These are phyloP conservation scores for Trypanosoma theileri DNA, from an alignment of 208 protist species.

Conservation along the genomic window DNA sequence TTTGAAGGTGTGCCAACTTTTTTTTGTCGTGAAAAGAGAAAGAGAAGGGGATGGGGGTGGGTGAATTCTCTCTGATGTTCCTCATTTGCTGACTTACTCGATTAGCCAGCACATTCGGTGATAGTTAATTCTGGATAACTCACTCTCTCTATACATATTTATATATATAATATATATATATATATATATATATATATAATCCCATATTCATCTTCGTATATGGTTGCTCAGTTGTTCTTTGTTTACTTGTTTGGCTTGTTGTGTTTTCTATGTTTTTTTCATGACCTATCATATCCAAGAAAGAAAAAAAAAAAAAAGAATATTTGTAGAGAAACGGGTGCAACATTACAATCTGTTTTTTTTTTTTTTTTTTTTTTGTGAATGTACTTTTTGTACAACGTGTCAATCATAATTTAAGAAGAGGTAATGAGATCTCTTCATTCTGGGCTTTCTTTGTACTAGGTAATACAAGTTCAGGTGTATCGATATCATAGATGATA, in stretches of 20 bases:
- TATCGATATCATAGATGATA: slow-evolving; percentile 87
- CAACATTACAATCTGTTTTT: background rate
- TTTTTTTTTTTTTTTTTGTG: slow-evolving; percentile 10
- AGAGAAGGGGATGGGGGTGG: too few relatives aligned
- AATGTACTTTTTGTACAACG: slow-evolving; percentile 1
- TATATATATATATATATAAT: slow-evolving; percentile 5
- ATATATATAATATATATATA: slow-evolving; percentile 7
- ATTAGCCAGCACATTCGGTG: background rate
- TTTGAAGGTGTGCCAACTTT: background rate
- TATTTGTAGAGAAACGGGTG: background rate
- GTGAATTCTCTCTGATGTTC: background rate
- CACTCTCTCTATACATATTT: slow-evolving; percentile 8
- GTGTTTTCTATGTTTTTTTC: slow-evolving; percentile 11
- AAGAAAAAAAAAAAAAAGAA: background rate
- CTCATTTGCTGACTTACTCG: background rate
- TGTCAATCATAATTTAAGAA: too few relatives aligned
- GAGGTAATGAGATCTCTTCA: too few relatives aligned
- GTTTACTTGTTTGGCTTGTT: slow-evolving; percentile 13
- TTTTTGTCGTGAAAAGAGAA: background rate
- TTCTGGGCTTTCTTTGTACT: too few relatives aligned
- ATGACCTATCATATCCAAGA: background rate
- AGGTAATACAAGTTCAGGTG: slow-evolving; percentile 91
- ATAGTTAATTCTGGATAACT: background rate
- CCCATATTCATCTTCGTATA: background rate
- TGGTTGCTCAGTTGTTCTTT: slow-evolving; percentile 7